Conservation (phyloP, 83 land plant species). For the Thuja plicata region DNA sequence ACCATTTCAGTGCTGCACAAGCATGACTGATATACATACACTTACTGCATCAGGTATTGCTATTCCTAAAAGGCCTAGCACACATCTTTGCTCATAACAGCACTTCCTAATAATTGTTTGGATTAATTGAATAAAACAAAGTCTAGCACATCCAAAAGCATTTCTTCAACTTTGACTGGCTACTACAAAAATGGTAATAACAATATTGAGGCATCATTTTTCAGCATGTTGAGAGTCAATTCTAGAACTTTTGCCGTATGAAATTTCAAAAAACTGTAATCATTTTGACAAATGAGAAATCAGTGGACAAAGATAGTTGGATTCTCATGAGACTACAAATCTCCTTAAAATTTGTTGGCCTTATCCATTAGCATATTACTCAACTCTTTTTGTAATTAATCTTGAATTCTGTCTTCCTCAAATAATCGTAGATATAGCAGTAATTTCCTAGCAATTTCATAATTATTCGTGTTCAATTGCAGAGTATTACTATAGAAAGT, state of each 20-base stretch:
- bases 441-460: neutral
- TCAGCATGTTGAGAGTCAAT: neutral
- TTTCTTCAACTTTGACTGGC: neutral
- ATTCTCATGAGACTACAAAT: neutral
- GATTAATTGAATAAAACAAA: neutral
- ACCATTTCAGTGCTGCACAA: neutral
- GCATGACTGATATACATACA: neutral
- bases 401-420: neutral
- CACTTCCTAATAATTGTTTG: neutral
- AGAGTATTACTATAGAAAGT: neutral
- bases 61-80: neutral
- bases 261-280: neutral
- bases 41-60: neutral
- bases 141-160: neutral
- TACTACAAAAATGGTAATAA: neutral
- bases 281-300: neutral
- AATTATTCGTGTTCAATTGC: neutral
- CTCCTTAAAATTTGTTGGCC: neutral
- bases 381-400: neutral
- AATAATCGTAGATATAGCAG: neutral
- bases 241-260: neutral
- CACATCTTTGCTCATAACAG: neutral
- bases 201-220: neutral
- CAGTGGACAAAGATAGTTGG: neutral
- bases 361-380: neutral